A percentile compares a stretch with the other conserved stretches of the same genome.
These are phyloP conservation scores for Cyclanthera cordifolia DNA, from an alignment of 306 rosid species.

Conservation along the genomic window DNA sequence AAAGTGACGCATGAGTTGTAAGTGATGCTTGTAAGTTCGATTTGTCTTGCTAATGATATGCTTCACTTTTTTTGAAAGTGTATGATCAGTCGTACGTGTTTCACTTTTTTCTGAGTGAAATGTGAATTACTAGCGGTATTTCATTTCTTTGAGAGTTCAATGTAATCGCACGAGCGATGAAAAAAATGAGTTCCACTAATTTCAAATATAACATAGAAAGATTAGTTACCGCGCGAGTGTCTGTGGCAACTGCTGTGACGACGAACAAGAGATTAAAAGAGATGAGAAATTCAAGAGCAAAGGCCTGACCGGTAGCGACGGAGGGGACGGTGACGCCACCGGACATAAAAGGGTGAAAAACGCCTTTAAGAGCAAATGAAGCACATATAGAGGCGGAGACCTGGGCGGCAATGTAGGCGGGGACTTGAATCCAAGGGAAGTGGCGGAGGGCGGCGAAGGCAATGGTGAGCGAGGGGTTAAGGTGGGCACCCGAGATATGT, in stretches of 20 bases:
- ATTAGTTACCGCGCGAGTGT: constrained; percentile 37
- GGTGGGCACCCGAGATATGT: constrained; percentile 54
- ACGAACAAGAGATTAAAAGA: constrained; percentile 45
- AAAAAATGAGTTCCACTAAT: too few species aligned
- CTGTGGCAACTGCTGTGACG: constrained; percentile 31
- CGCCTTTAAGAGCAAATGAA: constrained; percentile 22
- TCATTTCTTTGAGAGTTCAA: too few species aligned
- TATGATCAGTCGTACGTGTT: too few species aligned
- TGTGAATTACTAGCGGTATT: too few species aligned
- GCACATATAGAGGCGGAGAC: constrained; percentile 25
- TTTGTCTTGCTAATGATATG: too few species aligned
- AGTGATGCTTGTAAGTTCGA: too few species aligned
- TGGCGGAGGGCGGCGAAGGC: constrained; percentile 31
- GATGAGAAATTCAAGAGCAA: constrained; percentile 37
- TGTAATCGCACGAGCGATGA: too few species aligned
- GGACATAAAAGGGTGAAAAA: constrained; percentile 22
- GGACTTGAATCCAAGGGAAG: constrained; percentile 28
- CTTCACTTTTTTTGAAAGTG: too few species aligned
- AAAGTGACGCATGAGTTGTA: too few species aligned
- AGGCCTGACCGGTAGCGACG: constrained; percentile 28
- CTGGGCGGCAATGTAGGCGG: constrained; percentile 33
- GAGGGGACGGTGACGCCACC: constrained; percentile 44
- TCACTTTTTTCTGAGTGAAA: too few species aligned
- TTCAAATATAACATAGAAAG: not conserved
- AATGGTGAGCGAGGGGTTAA: constrained; percentile 48